These are phyloP conservation scores for Acidiella bohemica DNA, from an alignment of 495 filamentous ascomycete genomes.

Conservation along the genomic window DNA sequence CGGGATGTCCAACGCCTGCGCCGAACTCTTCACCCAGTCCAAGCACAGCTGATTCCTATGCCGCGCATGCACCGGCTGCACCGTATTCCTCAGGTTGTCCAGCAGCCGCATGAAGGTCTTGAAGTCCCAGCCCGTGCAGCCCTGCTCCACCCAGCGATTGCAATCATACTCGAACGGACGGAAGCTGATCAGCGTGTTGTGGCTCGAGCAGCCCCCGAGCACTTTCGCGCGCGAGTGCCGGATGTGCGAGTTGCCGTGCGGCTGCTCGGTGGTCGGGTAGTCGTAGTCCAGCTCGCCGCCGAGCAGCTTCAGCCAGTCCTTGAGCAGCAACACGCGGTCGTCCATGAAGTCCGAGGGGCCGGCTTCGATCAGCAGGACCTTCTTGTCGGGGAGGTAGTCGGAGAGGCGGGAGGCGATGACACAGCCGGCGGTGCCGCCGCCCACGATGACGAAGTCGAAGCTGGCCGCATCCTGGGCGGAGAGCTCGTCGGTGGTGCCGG, in stretches of 20 bases:
- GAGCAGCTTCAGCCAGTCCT: constrained; percentile 64
- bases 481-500: constrained; percentile 48
- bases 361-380: constrained; percentile 32
- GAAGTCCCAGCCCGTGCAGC: constrained; percentile 67
- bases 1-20: constrained; percentile 57
- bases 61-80: constrained; percentile 62
- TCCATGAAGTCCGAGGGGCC: constrained; percentile 45
- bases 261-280: constrained; percentile 74
- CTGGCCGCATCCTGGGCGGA: constrained; percentile 45
- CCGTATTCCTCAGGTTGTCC: constrained; percentile 61
- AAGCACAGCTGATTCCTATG: constrained; percentile 74
- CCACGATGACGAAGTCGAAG: constrained; percentile 80
- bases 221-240: constrained; percentile 75
- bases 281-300: constrained; percentile 77
- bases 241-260: constrained; percentile 64
- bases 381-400: constrained; percentile 31
- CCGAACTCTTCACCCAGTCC: constrained; percentile 68
- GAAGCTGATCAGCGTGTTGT: constrained; percentile 80
- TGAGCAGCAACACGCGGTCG: constrained; percentile 58
- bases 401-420: constrained; percentile 60
- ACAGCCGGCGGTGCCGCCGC: constrained; percentile 78
- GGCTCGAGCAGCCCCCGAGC: constrained; percentile 71
- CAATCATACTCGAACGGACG: constrained; percentile 70
- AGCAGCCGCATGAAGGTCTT: constrained; percentile 60
- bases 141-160: constrained; percentile 55